phyloP scores from a whole-genome alignment of 1,139 yeast species.

The Nakaseomyces sp. region DNA sequence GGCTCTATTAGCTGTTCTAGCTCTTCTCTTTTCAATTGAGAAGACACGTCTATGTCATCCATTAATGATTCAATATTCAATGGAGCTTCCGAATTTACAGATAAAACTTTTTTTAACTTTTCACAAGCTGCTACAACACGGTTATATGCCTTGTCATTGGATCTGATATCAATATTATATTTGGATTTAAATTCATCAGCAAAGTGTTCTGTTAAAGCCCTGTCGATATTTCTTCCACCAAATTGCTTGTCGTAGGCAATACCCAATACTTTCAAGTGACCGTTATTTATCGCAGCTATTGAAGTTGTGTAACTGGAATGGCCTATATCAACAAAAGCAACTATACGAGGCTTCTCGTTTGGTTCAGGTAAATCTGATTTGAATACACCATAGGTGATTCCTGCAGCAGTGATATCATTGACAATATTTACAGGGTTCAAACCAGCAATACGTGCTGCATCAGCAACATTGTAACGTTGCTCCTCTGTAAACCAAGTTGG shows the following conservation, averaged over 20 bases:
- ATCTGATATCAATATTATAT: conserved; percentile 83
- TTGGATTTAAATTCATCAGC: conserved; percentile 83
- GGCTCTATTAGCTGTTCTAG: conserved; percentile 83
- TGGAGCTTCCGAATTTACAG: conserved; percentile 93
- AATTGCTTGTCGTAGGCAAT: conserved; percentile 89
- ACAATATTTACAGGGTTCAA: conserved; percentile 95
- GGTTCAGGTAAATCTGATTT: conserved; percentile 82
- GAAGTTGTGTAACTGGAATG: conserved; percentile 91
- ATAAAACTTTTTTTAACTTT: conserved; percentile 85
- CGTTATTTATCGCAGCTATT: conserved; percentile 85
- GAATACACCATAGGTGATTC: conserved; percentile 97
- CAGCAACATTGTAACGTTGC: conserved; percentile 93
- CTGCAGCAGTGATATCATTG: conserved; percentile 96
- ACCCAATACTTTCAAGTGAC: conserved; percentile 86
- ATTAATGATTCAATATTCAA: conserved; percentile 89
- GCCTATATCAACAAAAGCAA: conserved; percentile 92
- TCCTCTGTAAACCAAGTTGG: conserved; percentile 96
- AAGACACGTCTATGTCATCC: conserved; percentile 93
- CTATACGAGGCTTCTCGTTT: conserved; percentile 69
- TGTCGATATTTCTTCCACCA: conserved; percentile 95
- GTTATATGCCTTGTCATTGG: conserved; percentile 88
- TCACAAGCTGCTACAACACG: conserved; percentile 88
- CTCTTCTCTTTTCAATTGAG: conserved; percentile 81
- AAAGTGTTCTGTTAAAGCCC: conserved; percentile 85
- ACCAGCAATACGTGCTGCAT: conserved; percentile 92